Evolutionary conservation across 73 alveolate species (phyloP), one percentile per base, ranked within the genome.

Genomic region (Diophrys appendiculata): DNA sequence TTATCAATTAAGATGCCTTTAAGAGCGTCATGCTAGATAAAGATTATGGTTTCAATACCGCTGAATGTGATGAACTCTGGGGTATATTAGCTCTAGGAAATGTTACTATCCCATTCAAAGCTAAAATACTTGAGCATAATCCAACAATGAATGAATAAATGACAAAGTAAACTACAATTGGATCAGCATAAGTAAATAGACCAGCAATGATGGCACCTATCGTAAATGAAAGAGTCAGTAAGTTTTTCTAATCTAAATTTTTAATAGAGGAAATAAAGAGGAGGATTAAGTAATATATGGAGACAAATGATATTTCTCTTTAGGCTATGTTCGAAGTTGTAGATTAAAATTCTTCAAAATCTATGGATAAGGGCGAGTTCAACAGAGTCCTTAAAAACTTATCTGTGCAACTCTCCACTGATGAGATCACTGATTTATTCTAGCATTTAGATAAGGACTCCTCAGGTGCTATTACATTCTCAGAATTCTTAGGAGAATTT

Each of bases 1-100:
- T 32, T 29, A 56, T 91, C 0, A 33, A 79, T 24, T 34, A 52
- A 34, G 80, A 76, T 65, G 95, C 86, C 30, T 88, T 91, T 71
- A 60, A 55, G 26, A 68, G 72, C 27, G 88, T 87, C n/a, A 32
- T 86, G 33, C 65, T 70, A 0, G 52, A 65, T 22, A 18, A 43
- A 18, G n/a, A 43, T 11, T 29, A 72, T 64, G 86, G 86, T 0
- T 72, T 86, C 53, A 73, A n/a, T 3, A 34, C 33, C 31, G 78
- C 81, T 25, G 84, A 86, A 33, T 28, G 65, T 5, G 33, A 34
- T 2, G 90, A 73, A 34, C 65, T 75, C 24, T 73, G 86, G 76
- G 2, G 55, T 13, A 24, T 28, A 2, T 65, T 82, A 13, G 67
- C 60, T 43, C n/a, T 14, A 14, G 74, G 65, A 82, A 83, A 74